Conservation (phyloP, 1,284 basidiomycete species). For the Phylloboletellus chloephorus region DNA sequence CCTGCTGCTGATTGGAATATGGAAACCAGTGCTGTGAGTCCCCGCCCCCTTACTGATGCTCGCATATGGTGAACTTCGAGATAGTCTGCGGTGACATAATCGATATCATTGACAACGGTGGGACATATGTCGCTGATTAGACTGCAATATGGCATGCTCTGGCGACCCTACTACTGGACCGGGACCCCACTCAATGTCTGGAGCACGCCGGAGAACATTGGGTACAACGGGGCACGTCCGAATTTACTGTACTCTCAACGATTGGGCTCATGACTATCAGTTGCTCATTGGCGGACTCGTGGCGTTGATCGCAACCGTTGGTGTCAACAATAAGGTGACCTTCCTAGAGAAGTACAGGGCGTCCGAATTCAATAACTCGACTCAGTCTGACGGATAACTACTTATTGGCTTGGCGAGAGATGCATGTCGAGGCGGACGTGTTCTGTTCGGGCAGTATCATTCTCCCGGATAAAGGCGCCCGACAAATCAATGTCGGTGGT, state of each 20-base stretch:
- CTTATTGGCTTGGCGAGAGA: constrained; percentile 57
- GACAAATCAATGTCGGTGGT: constrained; percentile 68
- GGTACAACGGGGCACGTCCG: constrained; percentile 55
- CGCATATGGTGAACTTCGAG: neutral
- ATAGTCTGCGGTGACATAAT: constrained; percentile 63
- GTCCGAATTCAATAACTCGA: constrained; percentile 54
- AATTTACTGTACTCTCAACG: constrained; percentile 10
- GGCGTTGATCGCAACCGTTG: constrained; percentile 66
- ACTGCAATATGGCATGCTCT: constrained; percentile 57
- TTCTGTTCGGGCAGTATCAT: constrained; percentile 72
- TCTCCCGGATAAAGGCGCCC: constrained; percentile 64
- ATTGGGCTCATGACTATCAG: constrained; percentile 28
- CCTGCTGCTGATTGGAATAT: constrained; percentile 57
- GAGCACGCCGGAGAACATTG: constrained; percentile 58
- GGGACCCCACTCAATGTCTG: constrained; percentile 50
- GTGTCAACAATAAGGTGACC: constrained; percentile 71
- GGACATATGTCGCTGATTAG: constrained; percentile 39
- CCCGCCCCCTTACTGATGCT: neutral
- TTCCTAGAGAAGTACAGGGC: constrained; percentile 66
- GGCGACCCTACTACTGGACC: constrained; percentile 69
- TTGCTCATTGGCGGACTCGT: constrained; percentile 61
- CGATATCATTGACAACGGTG: constrained; percentile 45
- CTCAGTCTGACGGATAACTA: constrained; percentile 55
- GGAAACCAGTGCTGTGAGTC: constrained; percentile 61
- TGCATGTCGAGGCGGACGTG: constrained; percentile 70